Evolutionary conservation across 2,329 filamentous ascomycete genomes (phyloP), one percentile per base, ranked within the genome.

Genomic region (Colletotrichum aenigma): DNA sequence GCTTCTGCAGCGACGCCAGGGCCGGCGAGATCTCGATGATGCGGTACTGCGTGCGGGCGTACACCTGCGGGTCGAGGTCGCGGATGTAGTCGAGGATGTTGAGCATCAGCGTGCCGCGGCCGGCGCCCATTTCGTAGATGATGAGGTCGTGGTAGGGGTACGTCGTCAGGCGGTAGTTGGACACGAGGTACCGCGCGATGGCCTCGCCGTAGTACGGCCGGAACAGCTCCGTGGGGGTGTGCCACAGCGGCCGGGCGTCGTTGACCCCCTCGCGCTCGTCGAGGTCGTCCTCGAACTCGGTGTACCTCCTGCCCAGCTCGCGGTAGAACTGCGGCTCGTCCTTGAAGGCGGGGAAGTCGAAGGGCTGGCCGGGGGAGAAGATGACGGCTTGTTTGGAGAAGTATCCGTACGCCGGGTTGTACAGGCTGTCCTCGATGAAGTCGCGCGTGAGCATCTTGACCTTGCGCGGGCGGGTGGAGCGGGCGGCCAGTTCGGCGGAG

Each of bases 71-170:
- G 80, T 98, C 95, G 60, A 93, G 90, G 78, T 95, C 93, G 77
- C 96, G 94, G 83, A 99, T 98, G 4, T 97, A 98, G 88, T 99
- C 96, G 77, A 99, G 90, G 74, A 99, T 96, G 85, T 99, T 99
- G 82, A 97, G 90, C 97, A 99, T 99, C 82, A 99, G 91, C 0
- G 97, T 99, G 77, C 97, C 97, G 81, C 98, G 96, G 80, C 97
- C 97, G 52, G 97, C 97, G 68, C 97, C 97, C 94, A 99, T 98
- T 84, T 99, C 97, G 90, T 98, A 99, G 84, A 99, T 97, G 80
- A 98, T 95, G 68, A 99, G 91, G 85, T 99, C 97, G 85, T 98
- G 93, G 88, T 98, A 98, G 4, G 97, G 97, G 83, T 97, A 98
- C 71, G 95, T 92, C 60, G 95, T 95, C 83, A 98, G 92, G 83